phyloP scores from a whole-genome alignment of 75 land plant genomes.

The Pinus albicaulis region DNA sequence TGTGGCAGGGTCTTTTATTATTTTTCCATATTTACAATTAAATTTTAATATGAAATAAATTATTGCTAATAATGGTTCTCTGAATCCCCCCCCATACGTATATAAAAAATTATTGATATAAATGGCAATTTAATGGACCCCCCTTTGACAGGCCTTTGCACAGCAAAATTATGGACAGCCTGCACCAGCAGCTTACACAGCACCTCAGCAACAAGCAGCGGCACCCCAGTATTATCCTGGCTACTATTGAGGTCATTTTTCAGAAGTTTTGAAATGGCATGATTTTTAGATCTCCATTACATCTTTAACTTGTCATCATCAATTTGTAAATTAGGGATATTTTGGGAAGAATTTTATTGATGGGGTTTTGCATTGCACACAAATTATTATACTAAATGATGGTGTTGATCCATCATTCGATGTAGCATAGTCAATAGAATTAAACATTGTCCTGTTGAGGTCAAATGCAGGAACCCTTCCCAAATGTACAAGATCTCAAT shows the following conservation, averaged over 20 bases:
- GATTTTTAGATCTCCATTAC: not conserved
- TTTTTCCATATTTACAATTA: not conserved
- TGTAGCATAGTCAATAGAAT: slow-evolving; percentile 3
- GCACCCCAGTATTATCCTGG: slow-evolving; percentile 12
- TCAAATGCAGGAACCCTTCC: not conserved
- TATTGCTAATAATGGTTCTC: too few relatives aligned
- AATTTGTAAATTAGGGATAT: not conserved
- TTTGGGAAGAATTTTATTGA: not conserved
- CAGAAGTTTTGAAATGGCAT: not conserved
- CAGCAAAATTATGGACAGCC: slow-evolving; percentile 11
- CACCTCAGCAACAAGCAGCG: slow-evolving; percentile 8
- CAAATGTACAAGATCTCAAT: too few relatives aligned
- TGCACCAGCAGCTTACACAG: slow-evolving; percentile 10
- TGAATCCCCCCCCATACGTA: too few relatives aligned
- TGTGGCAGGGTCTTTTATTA: not conserved
- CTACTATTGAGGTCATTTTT: slow-evolving; percentile 8
- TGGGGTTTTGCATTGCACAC: not conserved
- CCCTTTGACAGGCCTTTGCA: not conserved
- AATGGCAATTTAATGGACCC: not conserved
- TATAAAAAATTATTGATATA: not conserved
- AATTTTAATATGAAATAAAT: too few relatives aligned
- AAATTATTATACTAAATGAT: not conserved
- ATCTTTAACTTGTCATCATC: not conserved
- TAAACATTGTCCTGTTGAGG: not conserved
- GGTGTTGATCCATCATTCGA: not conserved